These are phyloP conservation scores for Mycena rebaudengoi DNA, from an alignment of 768 basidiomycete species.

Conservation along the genomic window DNA sequence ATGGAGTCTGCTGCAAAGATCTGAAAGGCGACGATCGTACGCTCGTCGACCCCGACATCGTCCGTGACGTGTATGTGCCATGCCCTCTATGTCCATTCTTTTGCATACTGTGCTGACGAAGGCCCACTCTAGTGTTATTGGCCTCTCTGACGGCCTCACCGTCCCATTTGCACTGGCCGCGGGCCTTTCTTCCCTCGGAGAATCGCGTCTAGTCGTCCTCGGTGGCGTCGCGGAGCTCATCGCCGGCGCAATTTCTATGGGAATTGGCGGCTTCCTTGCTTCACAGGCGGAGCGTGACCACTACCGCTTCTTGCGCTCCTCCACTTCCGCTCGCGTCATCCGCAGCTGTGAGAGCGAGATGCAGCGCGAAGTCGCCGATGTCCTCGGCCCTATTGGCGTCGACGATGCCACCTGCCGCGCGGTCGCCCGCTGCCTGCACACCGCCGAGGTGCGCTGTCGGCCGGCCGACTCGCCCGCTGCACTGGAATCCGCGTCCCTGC, in stretches of 20 bases:
- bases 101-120: neutral
- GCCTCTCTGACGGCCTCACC: slow-evolving; percentile 90
- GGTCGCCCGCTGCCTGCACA: slow-evolving; percentile 79
- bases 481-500: slow-evolving; percentile 66
- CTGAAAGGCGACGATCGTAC: slow-evolving; percentile 85
- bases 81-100: neutral
- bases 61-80: slow-evolving; percentile 81
- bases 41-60: slow-evolving; percentile 85
- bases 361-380: slow-evolving; percentile 91
- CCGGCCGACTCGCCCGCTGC: slow-evolving; percentile 3
- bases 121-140: slow-evolving; percentile 74
- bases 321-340: slow-evolving; percentile 82
- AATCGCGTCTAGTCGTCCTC: slow-evolving; percentile 90
- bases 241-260: slow-evolving; percentile 97
- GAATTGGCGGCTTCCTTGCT: slow-evolving; percentile 96
- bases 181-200: slow-evolving; percentile 88
- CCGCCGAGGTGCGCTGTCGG: slow-evolving; percentile 57
- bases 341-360: slow-evolving; percentile 94
- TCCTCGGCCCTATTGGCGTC: slow-evolving; percentile 90
- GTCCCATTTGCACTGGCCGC: slow-evolving; percentile 93
- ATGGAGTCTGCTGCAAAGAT: slow-evolving; percentile 89
- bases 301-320: slow-evolving; percentile 80
- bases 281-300: slow-evolving; percentile 97
- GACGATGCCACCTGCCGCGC: slow-evolving; percentile 81
- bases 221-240: slow-evolving; percentile 97